A percentile compares a stretch with the other conserved stretches of the same genome.
Evolutionary conservation across 352 stramenopile species (phyloP).

Genomic region (Phytophthora pluvialis): DNA sequence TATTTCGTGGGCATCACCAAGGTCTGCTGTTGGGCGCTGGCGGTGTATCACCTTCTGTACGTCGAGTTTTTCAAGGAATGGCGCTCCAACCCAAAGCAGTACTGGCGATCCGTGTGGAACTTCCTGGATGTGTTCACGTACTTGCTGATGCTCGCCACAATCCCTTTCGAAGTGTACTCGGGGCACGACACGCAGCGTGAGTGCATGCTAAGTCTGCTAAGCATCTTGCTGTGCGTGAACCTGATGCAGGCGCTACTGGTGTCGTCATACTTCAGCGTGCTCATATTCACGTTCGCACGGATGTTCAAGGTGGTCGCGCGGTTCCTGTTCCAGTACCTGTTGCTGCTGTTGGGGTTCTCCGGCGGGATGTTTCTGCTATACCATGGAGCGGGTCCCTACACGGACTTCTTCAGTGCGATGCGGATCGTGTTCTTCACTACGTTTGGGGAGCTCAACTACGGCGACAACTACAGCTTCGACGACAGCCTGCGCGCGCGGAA

Average conservation of each 20-base stretch:
- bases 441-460: constrained; percentile 65
- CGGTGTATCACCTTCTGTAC: constrained; percentile 61
- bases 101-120: constrained; percentile 67
- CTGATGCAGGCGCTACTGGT: constrained; percentile 64
- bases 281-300: constrained; percentile 72
- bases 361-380: constrained; percentile 53
- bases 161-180: constrained; percentile 53
- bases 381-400: constrained; percentile 49
- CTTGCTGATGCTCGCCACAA: constrained; percentile 48
- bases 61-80: constrained; percentile 70
- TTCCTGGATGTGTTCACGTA: constrained; percentile 61
- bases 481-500: constrained; percentile 47
- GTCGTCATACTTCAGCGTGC: constrained; percentile 63
- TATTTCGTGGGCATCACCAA: constrained; percentile 54
- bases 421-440: constrained; percentile 64
- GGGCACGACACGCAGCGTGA: constrained; percentile 46
- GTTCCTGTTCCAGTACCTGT: constrained; percentile 61
- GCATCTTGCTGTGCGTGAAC: constrained; percentile 59
- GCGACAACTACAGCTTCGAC: constrained; percentile 56
- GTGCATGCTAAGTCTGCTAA: constrained; percentile 57
- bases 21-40: constrained; percentile 47
- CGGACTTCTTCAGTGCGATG: constrained; percentile 54
- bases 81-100: constrained; percentile 43
- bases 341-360: constrained; percentile 59
- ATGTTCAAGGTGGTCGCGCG: constrained; percentile 63